phyloP scores from a whole-genome alignment of 2,329 filamentous ascomycete genomes.

The Aspergillus sp. region DNA sequence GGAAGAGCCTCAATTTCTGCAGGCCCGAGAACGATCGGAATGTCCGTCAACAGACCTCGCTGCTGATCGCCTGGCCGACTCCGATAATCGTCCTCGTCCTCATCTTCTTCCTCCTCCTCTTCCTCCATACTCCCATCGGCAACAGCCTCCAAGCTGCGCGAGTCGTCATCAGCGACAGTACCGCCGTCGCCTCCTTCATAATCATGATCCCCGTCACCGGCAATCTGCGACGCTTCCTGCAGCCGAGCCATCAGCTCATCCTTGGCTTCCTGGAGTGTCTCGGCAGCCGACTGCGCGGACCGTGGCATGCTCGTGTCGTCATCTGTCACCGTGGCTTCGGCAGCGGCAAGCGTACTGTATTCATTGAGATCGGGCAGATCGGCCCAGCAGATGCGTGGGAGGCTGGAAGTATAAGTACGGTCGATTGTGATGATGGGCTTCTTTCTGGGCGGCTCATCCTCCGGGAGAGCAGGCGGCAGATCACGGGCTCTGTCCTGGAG shows the following conservation, averaged over 20 bases:
- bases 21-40: conserved; percentile 86
- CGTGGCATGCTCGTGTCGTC: conserved; percentile 40
- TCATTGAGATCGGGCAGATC: conserved; percentile 36
- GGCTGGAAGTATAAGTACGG: conserved; percentile 30
- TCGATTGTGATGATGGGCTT: conserved; percentile 35
- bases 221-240: conserved; percentile 35
- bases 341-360: conserved; percentile 28
- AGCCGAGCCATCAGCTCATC: conserved; percentile 42
- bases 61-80: conserved; percentile 43
- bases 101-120: conserved; percentile 47
- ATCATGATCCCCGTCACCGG: conserved; percentile 31
- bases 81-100: conserved; percentile 44
- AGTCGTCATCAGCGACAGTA: conserved; percentile 34
- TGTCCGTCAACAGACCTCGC: conserved; percentile 80
- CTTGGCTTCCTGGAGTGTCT: conserved; percentile 43
- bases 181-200: conserved; percentile 34
- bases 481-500: conserved; percentile 31
- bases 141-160: conserved; percentile 33
- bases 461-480: conserved; percentile 25
- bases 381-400: conserved; percentile 34
- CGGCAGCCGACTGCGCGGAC: conserved; percentile 39
- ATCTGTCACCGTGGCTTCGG: conserved; percentile 32
- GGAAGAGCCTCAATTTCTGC: conserved; percentile 93
- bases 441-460: conserved; percentile 29
- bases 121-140: conserved; percentile 39